A percentile compares a stretch with the other conserved stretches of the same genome.
These are phyloP conservation scores for Poa annua DNA, from an alignment of 176 grass and related monocot species.

Conservation along the genomic window DNA sequence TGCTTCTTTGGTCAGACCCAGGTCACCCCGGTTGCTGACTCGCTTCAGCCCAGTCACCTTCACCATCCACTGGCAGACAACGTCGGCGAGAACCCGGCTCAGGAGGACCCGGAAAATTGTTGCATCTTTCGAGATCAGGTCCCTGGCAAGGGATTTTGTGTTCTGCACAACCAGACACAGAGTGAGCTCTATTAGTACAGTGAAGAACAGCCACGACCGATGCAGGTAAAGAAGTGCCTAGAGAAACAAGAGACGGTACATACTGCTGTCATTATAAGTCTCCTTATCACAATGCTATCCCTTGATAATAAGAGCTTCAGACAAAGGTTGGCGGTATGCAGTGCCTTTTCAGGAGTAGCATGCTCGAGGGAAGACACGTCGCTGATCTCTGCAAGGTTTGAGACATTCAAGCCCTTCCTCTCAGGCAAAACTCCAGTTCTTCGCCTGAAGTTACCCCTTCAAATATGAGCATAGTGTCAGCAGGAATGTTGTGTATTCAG, in stretches of 20 bases:
- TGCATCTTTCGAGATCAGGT: slow-evolving; percentile 63
- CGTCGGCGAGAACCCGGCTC: slow-evolving; percentile 42
- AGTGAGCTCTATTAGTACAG: neutral
- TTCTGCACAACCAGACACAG: slow-evolving; percentile 33
- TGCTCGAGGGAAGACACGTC: slow-evolving; percentile 26
- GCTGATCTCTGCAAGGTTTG: slow-evolving; percentile 40
- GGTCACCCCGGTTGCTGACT: neutral
- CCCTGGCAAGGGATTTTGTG: slow-evolving; percentile 49
- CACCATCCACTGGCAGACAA: slow-evolving; percentile 62
- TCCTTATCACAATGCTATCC: slow-evolving; percentile 61
- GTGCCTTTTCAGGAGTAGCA: slow-evolving; percentile 38
- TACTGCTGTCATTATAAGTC: slow-evolving; percentile 76
- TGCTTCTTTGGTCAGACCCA: slow-evolving; percentile 16
- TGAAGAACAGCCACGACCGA: neutral
- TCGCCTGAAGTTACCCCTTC: slow-evolving; percentile 47
- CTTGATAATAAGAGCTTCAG: slow-evolving; percentile 62
- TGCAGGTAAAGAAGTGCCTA: neutral
- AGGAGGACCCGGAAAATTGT: slow-evolving; percentile 48
- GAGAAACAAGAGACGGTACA: slow-evolving; percentile 5
- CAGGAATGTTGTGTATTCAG: neutral
- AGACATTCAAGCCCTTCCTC: slow-evolving; percentile 28
- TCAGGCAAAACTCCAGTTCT: slow-evolving; percentile 36
- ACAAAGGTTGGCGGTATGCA: slow-evolving; percentile 53
- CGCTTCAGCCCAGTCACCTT: slow-evolving; percentile 35
- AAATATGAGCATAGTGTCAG: slow-evolving; percentile 32